These are phyloP conservation scores for Lipomyces yamanashiensis DNA, from an alignment of 805 yeast species.

Conservation along the genomic window DNA sequence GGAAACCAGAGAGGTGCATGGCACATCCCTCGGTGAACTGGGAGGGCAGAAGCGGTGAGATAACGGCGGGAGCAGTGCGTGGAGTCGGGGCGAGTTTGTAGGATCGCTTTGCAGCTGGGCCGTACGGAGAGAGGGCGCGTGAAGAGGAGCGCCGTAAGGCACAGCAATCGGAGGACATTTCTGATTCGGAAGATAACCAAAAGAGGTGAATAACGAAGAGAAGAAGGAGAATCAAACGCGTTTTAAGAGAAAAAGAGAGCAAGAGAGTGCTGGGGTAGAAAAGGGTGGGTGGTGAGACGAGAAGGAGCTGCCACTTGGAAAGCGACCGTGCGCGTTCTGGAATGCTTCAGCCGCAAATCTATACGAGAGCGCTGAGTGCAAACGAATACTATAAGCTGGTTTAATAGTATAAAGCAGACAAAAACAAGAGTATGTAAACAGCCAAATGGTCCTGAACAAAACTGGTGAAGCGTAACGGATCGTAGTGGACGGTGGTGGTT, in stretches of 20 bases:
- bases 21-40: constrained; percentile 9
- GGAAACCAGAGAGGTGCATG: constrained; percentile 15
- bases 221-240: background rate
- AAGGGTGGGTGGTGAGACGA: background rate
- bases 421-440: too few species aligned
- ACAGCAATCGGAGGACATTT: constrained; percentile 11
- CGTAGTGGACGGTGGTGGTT: too few species aligned
- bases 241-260: background rate
- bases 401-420: too few species aligned
- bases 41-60: background rate
- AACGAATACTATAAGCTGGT: too few species aligned
- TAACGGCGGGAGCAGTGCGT: background rate
- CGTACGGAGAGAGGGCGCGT: constrained; percentile 11
- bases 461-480: too few species aligned
- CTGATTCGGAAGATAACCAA: background rate
- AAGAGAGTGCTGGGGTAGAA: background rate
- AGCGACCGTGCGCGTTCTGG: too few species aligned
- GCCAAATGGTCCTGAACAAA: too few species aligned
- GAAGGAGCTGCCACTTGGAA: too few species aligned
- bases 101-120: background rate
- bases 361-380: too few species aligned
- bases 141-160: constrained; percentile 20
- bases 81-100: background rate
- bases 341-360: too few species aligned
- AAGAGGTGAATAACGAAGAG: background rate